Base-by-base conservation (phyloP, 1,139 yeast species). In the Scheffersomyces stambukii region DNA sequence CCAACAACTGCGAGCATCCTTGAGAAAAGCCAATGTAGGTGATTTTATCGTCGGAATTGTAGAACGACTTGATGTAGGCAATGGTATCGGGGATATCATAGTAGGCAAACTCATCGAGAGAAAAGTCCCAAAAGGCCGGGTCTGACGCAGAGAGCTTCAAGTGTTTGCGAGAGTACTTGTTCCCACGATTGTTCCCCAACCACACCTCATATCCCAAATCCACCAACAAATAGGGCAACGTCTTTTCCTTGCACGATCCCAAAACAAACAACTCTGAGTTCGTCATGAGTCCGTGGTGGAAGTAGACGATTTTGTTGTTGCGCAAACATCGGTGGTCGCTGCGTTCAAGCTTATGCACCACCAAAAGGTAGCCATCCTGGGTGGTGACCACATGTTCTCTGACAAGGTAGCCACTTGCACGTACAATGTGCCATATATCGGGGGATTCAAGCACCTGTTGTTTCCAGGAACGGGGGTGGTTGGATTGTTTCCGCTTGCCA, bases 81-180 rank as follows among this genome's bases (percentile, higher is more conserved):
- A 86, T 68, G 5, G 81, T 67, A 41, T 80, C 76, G 2, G 95
- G 95, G 24, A 86, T 83, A 50, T 86, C 96, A 47, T 71, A 81
- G 38, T 81, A 56, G 3, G 95, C 93, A 56, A 81, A 83, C 50
- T 86, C 94, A 54, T 86, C 96, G 29, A 86, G 67, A 14, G 89
- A 78, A 45, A 82, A 86, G 54, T 85, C 75, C 96, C 96, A 86
- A 54, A 82, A 86, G 32, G 64, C 61, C 2, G 52, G 41, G 10
- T 71, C 70, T 9, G 59, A 52, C 1, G 80, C 71, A 7, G 60
- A 47, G 19, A 50, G 31, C 31, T 50, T 52, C 28, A 57, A 37
- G 37, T 59, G 65, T 27, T 59, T 59, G 20, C 77, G 66, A 4
- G 62, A 56, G 36, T 59, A 59, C 37, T 57, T 58, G 35, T 59